A percentile compares a stretch with the other conserved stretches of the same genome.
Evolutionary conservation across 1,284 basidiomycete species (phyloP).

Genomic region (Apiotrichum siamense): DNA sequence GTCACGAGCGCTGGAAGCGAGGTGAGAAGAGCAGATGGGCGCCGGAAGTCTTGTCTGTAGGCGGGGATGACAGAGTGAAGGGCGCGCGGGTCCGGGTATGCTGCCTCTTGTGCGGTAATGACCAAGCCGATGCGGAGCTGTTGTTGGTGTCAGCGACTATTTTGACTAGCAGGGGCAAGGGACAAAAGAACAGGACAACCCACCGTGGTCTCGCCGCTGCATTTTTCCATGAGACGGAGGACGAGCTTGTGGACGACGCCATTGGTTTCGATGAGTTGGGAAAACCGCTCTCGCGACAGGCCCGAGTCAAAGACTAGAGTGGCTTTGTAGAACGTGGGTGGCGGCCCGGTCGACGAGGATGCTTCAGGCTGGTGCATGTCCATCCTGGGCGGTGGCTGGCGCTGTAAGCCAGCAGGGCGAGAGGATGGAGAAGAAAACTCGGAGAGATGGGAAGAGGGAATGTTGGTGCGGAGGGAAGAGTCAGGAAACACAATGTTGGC

Average conservation of each 20-base stretch:
- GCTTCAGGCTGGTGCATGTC: slow-evolving; percentile 31
- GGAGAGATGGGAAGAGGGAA: neutral
- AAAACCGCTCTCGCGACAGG: slow-evolving; percentile 31
- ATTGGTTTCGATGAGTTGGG: slow-evolving; percentile 32
- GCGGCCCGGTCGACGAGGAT: slow-evolving; percentile 25
- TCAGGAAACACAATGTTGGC: too few species aligned
- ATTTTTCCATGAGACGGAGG: slow-evolving; percentile 41
- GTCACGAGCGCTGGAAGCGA: slow-evolving; percentile 25
- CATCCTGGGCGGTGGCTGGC: slow-evolving; percentile 7
- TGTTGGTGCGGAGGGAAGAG: neutral
- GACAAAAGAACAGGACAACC: slow-evolving; percentile 1
- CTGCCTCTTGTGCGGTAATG: slow-evolving; percentile 17
- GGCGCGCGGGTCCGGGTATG: slow-evolving; percentile 13
- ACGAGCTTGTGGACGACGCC: slow-evolving; percentile 39
- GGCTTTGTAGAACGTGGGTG: slow-evolving; percentile 19
- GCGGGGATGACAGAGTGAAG: slow-evolving; percentile 15
- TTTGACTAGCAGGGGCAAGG: neutral
- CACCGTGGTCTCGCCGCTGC: slow-evolving; percentile 32
- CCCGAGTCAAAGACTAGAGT: slow-evolving; percentile 37
- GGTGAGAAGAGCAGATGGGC: slow-evolving; percentile 31
- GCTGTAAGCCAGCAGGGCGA: neutral
- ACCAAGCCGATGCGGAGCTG: slow-evolving; percentile 19
- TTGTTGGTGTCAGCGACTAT: neutral
- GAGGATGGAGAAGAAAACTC: neutral
- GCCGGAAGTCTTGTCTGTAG: slow-evolving; percentile 22